Base-by-base conservation (phyloP, 805 yeast species). In the Wickerhamiella alocasiicola region DNA sequence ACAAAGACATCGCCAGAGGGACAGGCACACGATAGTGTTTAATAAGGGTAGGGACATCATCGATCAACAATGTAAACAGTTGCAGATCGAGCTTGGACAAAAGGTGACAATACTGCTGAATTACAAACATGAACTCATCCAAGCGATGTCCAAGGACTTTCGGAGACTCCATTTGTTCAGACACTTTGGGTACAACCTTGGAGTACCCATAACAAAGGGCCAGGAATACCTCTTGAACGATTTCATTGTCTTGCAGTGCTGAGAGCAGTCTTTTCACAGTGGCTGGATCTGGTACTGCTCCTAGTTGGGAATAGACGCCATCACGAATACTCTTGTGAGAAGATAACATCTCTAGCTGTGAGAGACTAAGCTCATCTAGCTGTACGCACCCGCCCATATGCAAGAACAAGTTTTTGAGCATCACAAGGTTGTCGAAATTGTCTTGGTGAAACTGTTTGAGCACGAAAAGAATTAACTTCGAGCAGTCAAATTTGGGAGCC, bases 301-400 rank as follows among this genome's bases (percentile, higher is more conserved):
- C 37, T 13, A 33, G 28, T 25, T 15, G 27, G 5, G 19, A 17
- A 16, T 15, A 17, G 7, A 1, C 83, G 78, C 2, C 82, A 64
- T 17, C 59, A 56, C 0, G 26, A 28, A 18, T 73, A 65, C 2
- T 9, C 11, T 18, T n/a, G 13, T 30, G 15, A 26, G 79, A 68
- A 47, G 74, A 73, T 31, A 82, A 58, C 62, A 74, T 64, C 34
- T 70, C 63, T 20, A 82, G 66, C 53, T 80, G 87, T 21, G 65
- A 65, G 4, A 68, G 56, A 0, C 83, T 77, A 27, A 83, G 65
- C 50, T 84, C 81, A 11, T 75, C 65, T 20, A 72, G 69, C 26
- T 74, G 66, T 48, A 74, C 78, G 30, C 81, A 69, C 9, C 95
- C 95, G 30, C 87, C 81, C 76, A 81, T 81, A 9, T 73, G 65